phyloP scores from a whole-genome alignment of 805 yeast genomes.

The Hanseniaspora pseudoguilliermondii region DNA sequence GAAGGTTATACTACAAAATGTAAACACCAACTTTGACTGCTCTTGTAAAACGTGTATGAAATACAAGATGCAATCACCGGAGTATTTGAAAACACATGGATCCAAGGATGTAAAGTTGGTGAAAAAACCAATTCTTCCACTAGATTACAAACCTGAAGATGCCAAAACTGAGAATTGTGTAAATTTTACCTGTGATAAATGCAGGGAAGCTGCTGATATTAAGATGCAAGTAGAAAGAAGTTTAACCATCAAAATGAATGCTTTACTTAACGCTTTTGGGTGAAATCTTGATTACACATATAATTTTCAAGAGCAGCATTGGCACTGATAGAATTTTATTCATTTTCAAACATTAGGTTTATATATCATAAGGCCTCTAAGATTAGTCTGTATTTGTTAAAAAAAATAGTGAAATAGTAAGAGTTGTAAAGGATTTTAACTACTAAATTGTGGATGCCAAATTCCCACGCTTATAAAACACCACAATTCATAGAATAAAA shows the following conservation, averaged over 20 bases:
- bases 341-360: too few species aligned
- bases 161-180: neutral
- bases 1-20: neutral
- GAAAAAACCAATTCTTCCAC: neutral
- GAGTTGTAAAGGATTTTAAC: too few species aligned
- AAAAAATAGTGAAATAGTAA: too few species aligned
- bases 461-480: too few species aligned
- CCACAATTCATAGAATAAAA: too few species aligned
- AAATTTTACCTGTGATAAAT: neutral
- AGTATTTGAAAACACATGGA: neutral
- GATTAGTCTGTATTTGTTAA: too few species aligned
- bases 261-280: neutral
- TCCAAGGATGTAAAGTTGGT: neutral
- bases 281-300: neutral
- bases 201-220: neutral
- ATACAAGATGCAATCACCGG: neutral
- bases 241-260: neutral
- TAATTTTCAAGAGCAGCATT: neutral
- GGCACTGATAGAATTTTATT: too few species aligned
- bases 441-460: too few species aligned
- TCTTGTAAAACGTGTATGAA: conserved; percentile 3
- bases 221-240: neutral
- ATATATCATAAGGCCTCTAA: too few species aligned
- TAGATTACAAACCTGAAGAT: neutral
- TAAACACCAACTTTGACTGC: conserved; percentile 6